Evolutionary conservation across 805 yeast genomes (phyloP).

Genomic region (Osmozyma mogii): DNA sequence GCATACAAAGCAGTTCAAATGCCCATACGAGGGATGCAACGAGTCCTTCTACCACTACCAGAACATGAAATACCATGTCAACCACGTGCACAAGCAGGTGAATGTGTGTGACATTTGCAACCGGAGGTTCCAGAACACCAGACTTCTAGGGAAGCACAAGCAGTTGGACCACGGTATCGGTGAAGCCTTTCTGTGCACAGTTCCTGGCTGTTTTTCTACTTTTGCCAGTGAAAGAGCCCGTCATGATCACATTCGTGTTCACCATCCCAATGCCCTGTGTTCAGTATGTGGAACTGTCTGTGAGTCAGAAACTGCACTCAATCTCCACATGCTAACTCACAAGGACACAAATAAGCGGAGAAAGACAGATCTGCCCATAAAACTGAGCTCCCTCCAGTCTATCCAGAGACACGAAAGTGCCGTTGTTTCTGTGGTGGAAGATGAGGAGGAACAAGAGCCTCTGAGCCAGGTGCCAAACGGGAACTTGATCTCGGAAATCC

Average conservation of each 20-base stretch:
- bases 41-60: conserved; percentile 71
- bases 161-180: conserved; percentile 54
- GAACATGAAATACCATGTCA: conserved; percentile 63
- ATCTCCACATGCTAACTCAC: conserved; percentile 66
- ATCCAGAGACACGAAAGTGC: too few relatives aligned
- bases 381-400: too few relatives aligned
- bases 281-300: conserved; percentile 59
- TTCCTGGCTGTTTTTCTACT: conserved; percentile 48
- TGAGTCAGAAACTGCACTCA: conserved; percentile 63
- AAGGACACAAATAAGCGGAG: too few relatives aligned
- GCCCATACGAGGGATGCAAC: conserved; percentile 54
- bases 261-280: conserved; percentile 67
- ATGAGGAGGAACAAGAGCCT: too few relatives aligned
- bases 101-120: conserved; percentile 58
- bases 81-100: conserved; percentile 49
- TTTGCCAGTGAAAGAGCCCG: conserved; percentile 70
- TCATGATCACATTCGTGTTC: conserved; percentile 60
- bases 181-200: conserved; percentile 53
- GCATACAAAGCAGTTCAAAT: conserved; percentile 48
- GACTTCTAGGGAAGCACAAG: conserved; percentile 58
- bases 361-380: too few relatives aligned
- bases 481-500: too few relatives aligned
- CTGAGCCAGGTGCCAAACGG: too few relatives aligned
- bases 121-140: conserved; percentile 55
- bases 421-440: too few relatives aligned